Base-by-base conservation (phyloP, 2,329 filamentous ascomycete genomes). In the Ascochyta fabae region DNA sequence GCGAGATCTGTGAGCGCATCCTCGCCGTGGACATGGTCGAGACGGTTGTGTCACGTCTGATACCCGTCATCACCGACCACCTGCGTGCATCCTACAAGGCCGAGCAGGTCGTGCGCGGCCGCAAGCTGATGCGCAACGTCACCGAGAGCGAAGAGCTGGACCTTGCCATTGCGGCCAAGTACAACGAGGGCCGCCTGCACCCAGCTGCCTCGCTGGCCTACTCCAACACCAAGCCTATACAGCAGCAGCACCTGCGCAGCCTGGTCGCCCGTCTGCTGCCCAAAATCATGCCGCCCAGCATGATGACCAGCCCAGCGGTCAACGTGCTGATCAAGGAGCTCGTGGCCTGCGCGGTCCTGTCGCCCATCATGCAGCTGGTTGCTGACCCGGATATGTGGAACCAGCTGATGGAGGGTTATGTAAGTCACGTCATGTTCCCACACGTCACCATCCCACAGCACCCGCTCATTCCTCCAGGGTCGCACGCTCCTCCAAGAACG, bases 351-450 rank as follows among this genome's bases (percentile, higher is more conserved):
- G 91, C 92, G n/a, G 88, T 99, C 35, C 80, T 99, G 34, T 88
- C 87, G 38, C 95, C 95, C 0, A 79, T 96, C 22, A 83, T 97
- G 71, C 87, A 89, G 66, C 80, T 92, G 59, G 80, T 99, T 16
- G 86, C 91, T 5, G 94, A 99, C 65, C 93, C 96, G 1, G 96
- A 99, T 78, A 96, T 90, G 8, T 99, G 94, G 94, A 98, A 99
- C 69, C 93, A 97, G 74, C 77, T 96, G 56, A 92, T 98, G 83
- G 94, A 98, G 75, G 93, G 88, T 52, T 92, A 89, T 75, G 88
- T 74, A 65, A 66, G 72, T 45, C 22, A 13, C 8, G 19, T 8
- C 24, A 6, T 26, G 6, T 26, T 8, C 5, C 24, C 8, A 26
- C 24, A 26, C 24, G 24, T 19, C 19, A 8, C 29, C 6, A 19